Evolutionary conservation across 768 basidiomycete genomes (phyloP).

Genomic region (Mycena galericulata): DNA sequence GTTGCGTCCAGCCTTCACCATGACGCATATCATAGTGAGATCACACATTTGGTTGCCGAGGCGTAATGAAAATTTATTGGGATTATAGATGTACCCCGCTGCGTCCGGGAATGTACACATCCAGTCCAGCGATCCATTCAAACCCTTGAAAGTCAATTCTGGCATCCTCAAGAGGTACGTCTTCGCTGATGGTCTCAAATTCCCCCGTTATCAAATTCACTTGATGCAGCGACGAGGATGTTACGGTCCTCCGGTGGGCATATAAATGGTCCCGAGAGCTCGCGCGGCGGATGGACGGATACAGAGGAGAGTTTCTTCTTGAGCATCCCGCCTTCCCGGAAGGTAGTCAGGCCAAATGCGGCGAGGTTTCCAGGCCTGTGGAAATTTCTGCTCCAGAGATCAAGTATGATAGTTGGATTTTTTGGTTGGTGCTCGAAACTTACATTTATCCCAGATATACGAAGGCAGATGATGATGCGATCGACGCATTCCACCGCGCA

Average conservation of each 20-base stretch:
- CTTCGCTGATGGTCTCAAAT: not conserved
- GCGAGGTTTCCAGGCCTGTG: constrained; percentile 10
- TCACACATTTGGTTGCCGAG: no score
- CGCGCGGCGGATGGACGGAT: constrained; percentile 49
- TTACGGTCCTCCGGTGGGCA: constrained; percentile 44
- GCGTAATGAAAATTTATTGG: no score
- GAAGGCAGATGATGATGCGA: constrained; percentile 30
- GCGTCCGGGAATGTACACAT: constrained; percentile 52
- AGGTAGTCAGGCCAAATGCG: constrained; percentile 7
- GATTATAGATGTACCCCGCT: constrained; percentile 47
- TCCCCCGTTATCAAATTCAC: not conserved
- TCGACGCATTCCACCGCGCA: constrained; percentile 21
- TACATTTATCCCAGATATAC: constrained; percentile 5
- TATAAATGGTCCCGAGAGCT: constrained; percentile 55
- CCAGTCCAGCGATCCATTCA: constrained; percentile 43
- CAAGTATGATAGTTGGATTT: not conserved
- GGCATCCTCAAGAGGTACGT: constrained; percentile 49
- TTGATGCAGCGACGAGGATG: constrained; percentile 20
- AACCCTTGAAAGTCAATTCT: constrained; percentile 45
- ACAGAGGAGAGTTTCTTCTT: constrained; percentile 23
- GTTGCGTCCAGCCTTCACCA: constrained; percentile 40
- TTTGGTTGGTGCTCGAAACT: not conserved
- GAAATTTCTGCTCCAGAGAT: constrained; percentile 23
- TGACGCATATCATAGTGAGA: constrained; percentile 48
- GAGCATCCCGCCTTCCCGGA: not conserved